phyloP scores from a whole-genome alignment of 2,329 filamentous ascomycete species.

The Neonectria hederae region DNA sequence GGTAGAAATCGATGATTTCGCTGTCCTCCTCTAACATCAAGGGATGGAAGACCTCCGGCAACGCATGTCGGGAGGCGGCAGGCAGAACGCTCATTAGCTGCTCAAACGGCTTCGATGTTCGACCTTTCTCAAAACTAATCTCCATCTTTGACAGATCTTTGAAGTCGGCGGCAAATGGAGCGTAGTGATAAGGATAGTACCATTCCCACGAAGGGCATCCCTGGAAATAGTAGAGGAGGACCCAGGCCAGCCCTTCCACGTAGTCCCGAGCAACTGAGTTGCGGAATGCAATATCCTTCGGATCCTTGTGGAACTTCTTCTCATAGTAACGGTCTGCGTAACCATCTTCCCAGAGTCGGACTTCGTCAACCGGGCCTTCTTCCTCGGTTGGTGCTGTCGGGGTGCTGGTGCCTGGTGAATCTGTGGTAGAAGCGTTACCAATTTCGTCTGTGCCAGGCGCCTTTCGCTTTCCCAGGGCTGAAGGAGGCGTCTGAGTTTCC shows the following conservation, averaged over 20 bases:
- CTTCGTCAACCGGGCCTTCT: constrained; percentile 78
- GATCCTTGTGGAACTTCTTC: constrained; percentile 90
- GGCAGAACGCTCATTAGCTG: constrained; percentile 98
- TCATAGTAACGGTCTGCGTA: constrained; percentile 97
- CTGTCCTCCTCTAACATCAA: constrained; percentile 91
- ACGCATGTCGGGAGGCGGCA: constrained; percentile 89
- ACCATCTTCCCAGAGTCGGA: constrained; percentile 93
- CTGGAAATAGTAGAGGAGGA: constrained; percentile 96
- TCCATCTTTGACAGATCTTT: constrained; percentile 81
- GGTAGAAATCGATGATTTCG: constrained; percentile 97
- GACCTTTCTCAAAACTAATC: constrained; percentile 84
- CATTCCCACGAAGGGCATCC: constrained; percentile 98
- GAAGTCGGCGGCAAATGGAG: constrained; percentile 96
- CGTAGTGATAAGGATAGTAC: constrained; percentile 99
- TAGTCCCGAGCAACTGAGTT: constrained; percentile 91
- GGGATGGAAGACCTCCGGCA: constrained; percentile 87
- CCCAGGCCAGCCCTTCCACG: constrained; percentile 94
- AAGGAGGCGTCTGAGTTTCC: constrained; percentile 53
- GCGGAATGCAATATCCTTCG: constrained; percentile 84
- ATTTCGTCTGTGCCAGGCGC: constrained; percentile 73
- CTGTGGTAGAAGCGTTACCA: constrained; percentile 67
- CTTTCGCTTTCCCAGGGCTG: constrained; percentile 79
- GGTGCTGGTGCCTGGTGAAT: constrained; percentile 59
- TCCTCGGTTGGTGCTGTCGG: constrained; percentile 64
- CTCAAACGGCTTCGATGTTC: constrained; percentile 90